These are phyloP conservation scores for Vararia minispora DNA, from an alignment of 768 basidiomycete species.

Conservation along the genomic window DNA sequence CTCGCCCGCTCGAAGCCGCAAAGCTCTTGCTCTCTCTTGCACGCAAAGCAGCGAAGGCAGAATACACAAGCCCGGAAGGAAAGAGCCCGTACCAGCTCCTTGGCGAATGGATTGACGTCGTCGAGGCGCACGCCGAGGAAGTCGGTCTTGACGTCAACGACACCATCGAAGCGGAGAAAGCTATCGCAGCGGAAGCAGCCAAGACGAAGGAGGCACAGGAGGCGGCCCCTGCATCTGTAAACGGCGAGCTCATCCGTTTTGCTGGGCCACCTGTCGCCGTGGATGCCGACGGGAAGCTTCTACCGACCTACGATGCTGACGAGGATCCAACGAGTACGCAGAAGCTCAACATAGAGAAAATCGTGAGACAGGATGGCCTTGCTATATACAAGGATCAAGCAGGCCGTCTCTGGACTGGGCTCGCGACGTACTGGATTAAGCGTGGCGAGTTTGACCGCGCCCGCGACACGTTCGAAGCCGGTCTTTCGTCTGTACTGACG, in stretches of 20 bases:
- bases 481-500: constrained; percentile 75
- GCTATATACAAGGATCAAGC: constrained; percentile 92
- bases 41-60: constrained; percentile 71
- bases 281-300: constrained; percentile 36
- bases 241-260: constrained; percentile 60
- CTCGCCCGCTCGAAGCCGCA: constrained; percentile 85
- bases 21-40: constrained; percentile 82
- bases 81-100: constrained; percentile 95
- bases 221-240: constrained; percentile 32
- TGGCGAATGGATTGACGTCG: constrained; percentile 84
- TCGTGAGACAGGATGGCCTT: constrained; percentile 81
- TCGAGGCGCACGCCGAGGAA: constrained; percentile 84
- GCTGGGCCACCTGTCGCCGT: constrained; percentile 53
- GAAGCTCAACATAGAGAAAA: constrained; percentile 77
- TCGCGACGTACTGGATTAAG: constrained; percentile 98
- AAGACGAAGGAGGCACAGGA: constrained; percentile 21
- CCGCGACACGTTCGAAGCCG: constrained; percentile 79
- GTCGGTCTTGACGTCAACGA: constrained; percentile 83
- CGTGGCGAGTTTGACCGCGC: constrained; percentile 91
- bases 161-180: constrained; percentile 46
- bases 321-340: constrained; percentile 64
- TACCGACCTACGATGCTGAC: constrained; percentile 60
- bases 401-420: constrained; percentile 88
- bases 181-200: constrained; percentile 30
- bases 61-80: constrained; percentile 80